These are phyloP conservation scores for Rhizopogon vesiculosus DNA, from an alignment of 768 basidiomycete genomes.

Conservation along the genomic window DNA sequence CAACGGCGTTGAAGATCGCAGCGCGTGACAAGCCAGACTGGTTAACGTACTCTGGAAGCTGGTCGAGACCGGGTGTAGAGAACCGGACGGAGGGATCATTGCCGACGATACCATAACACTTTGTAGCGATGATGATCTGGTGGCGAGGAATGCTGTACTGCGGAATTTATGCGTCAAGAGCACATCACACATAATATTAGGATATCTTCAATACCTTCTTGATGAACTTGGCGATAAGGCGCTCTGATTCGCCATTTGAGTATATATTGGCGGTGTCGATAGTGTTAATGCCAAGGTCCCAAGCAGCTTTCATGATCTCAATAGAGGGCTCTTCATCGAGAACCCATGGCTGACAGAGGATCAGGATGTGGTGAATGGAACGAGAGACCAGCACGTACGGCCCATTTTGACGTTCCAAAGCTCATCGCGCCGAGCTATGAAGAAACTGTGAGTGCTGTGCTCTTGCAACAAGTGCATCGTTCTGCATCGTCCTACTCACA, in stretches of 20 bases:
- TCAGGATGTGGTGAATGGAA: background rate
- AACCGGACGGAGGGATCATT: background rate
- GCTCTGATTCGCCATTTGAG: slow-evolving; percentile 32
- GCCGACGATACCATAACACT: slow-evolving; percentile 15
- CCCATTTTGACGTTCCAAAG: slow-evolving; percentile 23
- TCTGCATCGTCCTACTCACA: slow-evolving; percentile 8
- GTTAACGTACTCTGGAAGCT: slow-evolving; percentile 21
- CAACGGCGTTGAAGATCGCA: slow-evolving; percentile 34
- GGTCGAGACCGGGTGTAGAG: background rate
- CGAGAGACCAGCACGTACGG: slow-evolving; percentile 8
- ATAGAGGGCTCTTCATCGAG: slow-evolving; percentile 24
- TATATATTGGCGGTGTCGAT: slow-evolving; percentile 37
- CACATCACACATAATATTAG: background rate
- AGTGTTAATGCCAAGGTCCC: slow-evolving; percentile 35
- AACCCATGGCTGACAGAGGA: slow-evolving; percentile 16
- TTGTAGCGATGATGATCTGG: slow-evolving; percentile 27
- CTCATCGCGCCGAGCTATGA: slow-evolving; percentile 23
- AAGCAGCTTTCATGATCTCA: slow-evolving; percentile 33
- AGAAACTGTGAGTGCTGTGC: background rate
- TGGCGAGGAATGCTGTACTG: slow-evolving; percentile 29
- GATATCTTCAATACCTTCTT: slow-evolving; percentile 21
- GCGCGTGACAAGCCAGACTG: slow-evolving; percentile 30
- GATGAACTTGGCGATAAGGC: slow-evolving; percentile 31
- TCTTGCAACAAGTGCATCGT: background rate
- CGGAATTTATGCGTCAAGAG: background rate